A percentile compares a stretch with the other conserved stretches of the same genome.
These are phyloP conservation scores for Neurospora discreta DNA, from an alignment of 495 filamentous ascomycete species.

Conservation along the genomic window DNA sequence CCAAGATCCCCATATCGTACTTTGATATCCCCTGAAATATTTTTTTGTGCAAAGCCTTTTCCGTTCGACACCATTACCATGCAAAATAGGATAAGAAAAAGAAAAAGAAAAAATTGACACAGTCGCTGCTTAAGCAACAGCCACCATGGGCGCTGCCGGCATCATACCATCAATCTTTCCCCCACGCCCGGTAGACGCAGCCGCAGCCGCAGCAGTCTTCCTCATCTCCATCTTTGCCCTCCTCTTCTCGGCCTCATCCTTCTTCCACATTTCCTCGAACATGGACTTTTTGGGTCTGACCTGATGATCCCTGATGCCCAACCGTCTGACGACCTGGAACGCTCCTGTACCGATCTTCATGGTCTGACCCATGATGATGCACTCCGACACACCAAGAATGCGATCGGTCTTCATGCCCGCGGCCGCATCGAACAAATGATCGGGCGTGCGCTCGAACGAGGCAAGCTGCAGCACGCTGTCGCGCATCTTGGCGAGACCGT, in stretches of 20 bases:
- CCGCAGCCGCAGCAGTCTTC: constrained; percentile 4
- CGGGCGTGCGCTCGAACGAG: constrained; percentile 96
- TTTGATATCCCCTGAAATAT: neutral
- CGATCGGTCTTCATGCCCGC: constrained; percentile 76
- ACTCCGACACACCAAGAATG: constrained; percentile 89
- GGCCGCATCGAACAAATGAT: constrained; percentile 94
- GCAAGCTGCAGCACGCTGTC: constrained; percentile 90
- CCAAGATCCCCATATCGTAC: neutral
- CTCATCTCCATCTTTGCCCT: constrained; percentile 13
- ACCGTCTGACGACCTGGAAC: constrained; percentile 69
- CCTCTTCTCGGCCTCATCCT: constrained; percentile 28
- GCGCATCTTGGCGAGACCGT: constrained; percentile 93
- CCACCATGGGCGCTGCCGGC: neutral
- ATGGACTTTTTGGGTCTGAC: constrained; percentile 51
- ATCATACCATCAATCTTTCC: neutral
- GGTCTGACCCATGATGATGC: constrained; percentile 96
- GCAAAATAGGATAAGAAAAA: neutral
- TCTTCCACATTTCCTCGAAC: constrained; percentile 69
- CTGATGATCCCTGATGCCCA: constrained; percentile 56
- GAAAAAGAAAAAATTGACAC: neutral
- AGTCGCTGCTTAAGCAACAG: neutral
- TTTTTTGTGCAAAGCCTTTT: neutral
- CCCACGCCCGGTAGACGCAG: constrained; percentile 1
- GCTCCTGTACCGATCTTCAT: constrained; percentile 86
- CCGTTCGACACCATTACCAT: neutral